A percentile compares a stretch with the other conserved stretches of the same genome.
Conservation (phyloP, 805 yeast species). For the Maudiozyma pseudohumilis region DNA sequence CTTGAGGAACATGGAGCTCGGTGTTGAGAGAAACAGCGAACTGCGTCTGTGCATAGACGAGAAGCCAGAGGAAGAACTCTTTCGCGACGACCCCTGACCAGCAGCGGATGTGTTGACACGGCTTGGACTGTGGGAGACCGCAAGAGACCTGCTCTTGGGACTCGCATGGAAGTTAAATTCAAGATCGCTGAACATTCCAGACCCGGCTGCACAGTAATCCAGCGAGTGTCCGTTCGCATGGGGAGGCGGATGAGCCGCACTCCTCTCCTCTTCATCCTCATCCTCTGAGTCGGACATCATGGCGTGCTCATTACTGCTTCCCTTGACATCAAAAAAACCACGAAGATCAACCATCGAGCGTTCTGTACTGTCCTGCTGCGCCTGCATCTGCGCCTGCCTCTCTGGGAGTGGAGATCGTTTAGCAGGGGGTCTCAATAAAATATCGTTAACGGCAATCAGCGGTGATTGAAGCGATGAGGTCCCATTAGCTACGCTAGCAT, state of each 20-base stretch:
- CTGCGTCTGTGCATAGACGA: neutral
- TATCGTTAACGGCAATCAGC: slow-evolving; percentile 2
- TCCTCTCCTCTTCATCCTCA: neutral
- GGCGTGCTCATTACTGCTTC: slow-evolving; percentile 1
- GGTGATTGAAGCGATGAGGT: slow-evolving; percentile 3
- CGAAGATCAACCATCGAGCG: neutral
- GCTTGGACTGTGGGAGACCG: neutral
- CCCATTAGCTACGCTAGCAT: no score
- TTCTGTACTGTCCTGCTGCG: neutral
- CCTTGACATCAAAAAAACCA: neutral
- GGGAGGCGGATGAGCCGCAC: neutral
- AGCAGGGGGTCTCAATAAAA: no score
- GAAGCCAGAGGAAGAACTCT: neutral
- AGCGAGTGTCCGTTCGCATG: neutral
- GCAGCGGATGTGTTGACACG: neutral
- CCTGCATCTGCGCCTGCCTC: no score
- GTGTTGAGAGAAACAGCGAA: slow-evolving; percentile 1
- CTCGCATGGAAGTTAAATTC: slow-evolving; percentile 2
- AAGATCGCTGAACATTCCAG: slow-evolving; percentile 10
- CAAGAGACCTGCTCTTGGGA: neutral
- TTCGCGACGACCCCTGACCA: neutral
- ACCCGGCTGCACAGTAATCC: slow-evolving; percentile 5
- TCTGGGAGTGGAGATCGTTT: no score
- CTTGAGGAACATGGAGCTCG: neutral
- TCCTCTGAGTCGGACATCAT: neutral